These are phyloP conservation scores for Trichomonas vaginalis DNA, from an alignment of 208 protist species.

Conservation along the genomic window DNA sequence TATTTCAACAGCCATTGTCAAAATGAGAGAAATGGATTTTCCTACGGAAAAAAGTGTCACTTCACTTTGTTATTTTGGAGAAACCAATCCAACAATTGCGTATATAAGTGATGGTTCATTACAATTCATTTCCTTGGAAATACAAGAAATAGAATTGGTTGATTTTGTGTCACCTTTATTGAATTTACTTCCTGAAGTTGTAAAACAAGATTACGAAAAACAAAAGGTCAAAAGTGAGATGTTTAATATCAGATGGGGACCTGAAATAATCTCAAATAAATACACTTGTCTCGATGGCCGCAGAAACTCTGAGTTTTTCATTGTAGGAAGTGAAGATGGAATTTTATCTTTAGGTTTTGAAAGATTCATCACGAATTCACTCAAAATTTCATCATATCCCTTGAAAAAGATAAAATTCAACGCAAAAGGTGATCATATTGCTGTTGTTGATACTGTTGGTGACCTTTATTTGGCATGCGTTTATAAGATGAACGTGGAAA, in stretches of 20 bases:
- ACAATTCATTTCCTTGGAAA: not conserved
- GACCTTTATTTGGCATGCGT: not conserved
- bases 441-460: not conserved
- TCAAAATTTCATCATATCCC: not conserved
- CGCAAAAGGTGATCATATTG: not conserved
- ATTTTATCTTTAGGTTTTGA: not conserved
- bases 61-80: not conserved
- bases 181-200: not conserved
- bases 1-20: not conserved
- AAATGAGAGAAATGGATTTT: not conserved
- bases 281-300: not conserved
- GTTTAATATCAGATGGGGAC: not conserved
- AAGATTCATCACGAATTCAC: not conserved
- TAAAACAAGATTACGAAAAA: not conserved
- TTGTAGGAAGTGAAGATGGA: not conserved
- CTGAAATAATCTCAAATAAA: not conserved
- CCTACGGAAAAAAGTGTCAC: not conserved
- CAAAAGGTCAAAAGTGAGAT: not conserved
- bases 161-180: not conserved
- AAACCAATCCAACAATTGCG: not conserved
- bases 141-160: not conserved
- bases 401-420: not conserved
- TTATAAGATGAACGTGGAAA: not conserved
- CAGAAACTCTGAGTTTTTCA: not conserved
- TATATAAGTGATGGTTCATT: not conserved